These are phyloP conservation scores for Acer negundo DNA, from an alignment of 345 rosid species.

Conservation along the genomic window DNA sequence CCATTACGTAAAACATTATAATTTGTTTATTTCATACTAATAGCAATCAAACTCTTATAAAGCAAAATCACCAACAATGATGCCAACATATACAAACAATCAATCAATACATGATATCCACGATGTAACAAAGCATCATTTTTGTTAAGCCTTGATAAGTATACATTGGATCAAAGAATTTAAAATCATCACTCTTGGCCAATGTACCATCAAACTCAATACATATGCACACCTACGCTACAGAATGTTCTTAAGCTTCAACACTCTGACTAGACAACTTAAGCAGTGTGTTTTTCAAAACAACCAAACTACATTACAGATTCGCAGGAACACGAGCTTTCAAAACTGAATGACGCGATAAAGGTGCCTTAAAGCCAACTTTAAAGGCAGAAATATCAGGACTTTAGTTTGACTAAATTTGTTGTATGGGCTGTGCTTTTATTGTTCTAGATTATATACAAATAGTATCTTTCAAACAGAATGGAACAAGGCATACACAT, in stretches of 20 bases:
- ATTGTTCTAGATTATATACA: neutral
- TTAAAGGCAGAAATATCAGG: neutral
- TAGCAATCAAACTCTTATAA: neutral
- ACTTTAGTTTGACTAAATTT: neutral
- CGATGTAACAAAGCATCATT: neutral
- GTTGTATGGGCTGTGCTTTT: neutral
- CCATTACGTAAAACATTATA: too few relatives aligned
- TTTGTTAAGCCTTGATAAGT: neutral
- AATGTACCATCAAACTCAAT: neutral
- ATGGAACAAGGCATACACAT: neutral
- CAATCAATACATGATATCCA: neutral
- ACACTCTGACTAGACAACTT: neutral
- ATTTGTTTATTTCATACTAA: neutral
- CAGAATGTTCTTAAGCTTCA: neutral
- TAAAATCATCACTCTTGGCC: neutral
- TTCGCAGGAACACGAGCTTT: neutral
- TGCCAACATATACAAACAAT: neutral
- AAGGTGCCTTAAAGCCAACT: neutral
- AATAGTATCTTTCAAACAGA: neutral
- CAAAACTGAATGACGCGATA: neutral
- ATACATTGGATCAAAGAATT: neutral
- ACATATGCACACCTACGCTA: neutral
- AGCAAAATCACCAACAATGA: neutral
- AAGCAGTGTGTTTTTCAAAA: neutral
- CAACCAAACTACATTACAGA: neutral